Conservation (phyloP, 2,329 filamentous ascomycete genomes). For the Ophiostoma sp. region DNA sequence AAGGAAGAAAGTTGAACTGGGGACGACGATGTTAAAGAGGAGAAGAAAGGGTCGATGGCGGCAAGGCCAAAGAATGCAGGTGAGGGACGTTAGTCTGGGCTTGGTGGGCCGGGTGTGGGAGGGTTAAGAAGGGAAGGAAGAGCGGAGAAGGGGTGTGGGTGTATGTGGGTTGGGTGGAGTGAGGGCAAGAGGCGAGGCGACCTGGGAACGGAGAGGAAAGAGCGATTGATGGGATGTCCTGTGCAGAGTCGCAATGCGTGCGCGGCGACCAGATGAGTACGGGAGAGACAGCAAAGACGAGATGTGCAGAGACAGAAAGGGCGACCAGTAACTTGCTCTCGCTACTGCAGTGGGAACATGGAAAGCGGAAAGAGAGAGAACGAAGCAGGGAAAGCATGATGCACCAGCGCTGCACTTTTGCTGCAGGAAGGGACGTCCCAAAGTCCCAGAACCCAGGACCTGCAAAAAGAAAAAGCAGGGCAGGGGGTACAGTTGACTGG, state of each 20-base stretch:
- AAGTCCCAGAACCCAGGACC: neutral
- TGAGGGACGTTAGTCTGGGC: constrained; percentile 1
- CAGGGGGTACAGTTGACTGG: neutral
- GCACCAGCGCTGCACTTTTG: neutral
- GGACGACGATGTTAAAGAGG: constrained; percentile 12
- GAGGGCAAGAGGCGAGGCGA: neutral
- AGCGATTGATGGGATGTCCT: constrained; percentile 7
- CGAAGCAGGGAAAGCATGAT: neutral
- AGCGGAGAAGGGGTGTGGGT: constrained; percentile 13
- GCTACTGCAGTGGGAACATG: neutral
- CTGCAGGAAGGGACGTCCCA: constrained; percentile 3
- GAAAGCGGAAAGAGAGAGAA: neutral
- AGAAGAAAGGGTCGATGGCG: neutral
- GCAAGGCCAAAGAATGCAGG: constrained; percentile 16
- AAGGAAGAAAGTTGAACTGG: neutral
- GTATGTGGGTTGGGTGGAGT: constrained; percentile 9
- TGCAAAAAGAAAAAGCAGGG: neutral
- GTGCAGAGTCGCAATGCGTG: constrained; percentile 4
- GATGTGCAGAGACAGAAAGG: neutral
- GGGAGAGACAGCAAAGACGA: neutral
- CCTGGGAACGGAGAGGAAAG: neutral
- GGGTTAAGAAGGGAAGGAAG: constrained; percentile 9
- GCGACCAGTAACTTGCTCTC: no score
- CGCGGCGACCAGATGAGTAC: neutral
- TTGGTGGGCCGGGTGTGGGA: constrained; percentile 1